phyloP scores from a whole-genome alignment of 805 yeast genomes.

The Diddensiella caesifluorescens region DNA sequence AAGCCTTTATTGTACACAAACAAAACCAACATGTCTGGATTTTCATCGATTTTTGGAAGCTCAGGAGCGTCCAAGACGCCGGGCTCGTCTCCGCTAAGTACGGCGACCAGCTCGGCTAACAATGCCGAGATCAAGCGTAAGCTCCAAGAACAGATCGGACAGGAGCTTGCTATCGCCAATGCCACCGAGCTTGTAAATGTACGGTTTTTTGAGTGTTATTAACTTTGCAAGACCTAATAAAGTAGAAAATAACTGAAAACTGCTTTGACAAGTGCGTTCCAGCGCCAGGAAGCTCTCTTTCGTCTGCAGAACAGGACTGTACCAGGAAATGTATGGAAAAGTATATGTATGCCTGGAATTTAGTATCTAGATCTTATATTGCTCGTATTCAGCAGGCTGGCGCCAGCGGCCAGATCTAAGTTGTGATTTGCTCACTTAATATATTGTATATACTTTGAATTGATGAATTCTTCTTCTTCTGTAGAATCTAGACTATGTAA shows the following conservation, averaged over 20 bases:
- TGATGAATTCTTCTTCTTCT: too few species aligned
- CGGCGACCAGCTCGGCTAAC: conserved; percentile 11
- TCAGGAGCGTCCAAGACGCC: conserved; percentile 17
- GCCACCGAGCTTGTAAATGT: conserved; percentile 78
- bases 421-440: too few species aligned
- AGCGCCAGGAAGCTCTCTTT: conserved; percentile 50
- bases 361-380: conserved; percentile 71
- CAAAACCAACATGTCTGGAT: conserved; percentile 18
- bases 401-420: conserved; percentile 12
- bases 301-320: conserved; percentile 56
- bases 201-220: conserved; percentile 12
- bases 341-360: conserved; percentile 89
- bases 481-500: too few species aligned
- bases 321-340: conserved; percentile 74
- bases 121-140: conserved; percentile 49
- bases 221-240: not conserved
- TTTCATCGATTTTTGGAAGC: conserved; percentile 22
- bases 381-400: conserved; percentile 59
- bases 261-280: conserved; percentile 77
- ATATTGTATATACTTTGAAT: too few species aligned
- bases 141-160: conserved; percentile 64
- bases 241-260: conserved; percentile 66
- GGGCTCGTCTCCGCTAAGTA: conserved; percentile 9
- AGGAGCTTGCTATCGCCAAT: conserved; percentile 85
- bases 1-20: not conserved